Percentiles rank a stretch among this genome's conserved stretches.
Conservation (phyloP, 257 asterid species). For the Cynanchum wilfordii region DNA sequence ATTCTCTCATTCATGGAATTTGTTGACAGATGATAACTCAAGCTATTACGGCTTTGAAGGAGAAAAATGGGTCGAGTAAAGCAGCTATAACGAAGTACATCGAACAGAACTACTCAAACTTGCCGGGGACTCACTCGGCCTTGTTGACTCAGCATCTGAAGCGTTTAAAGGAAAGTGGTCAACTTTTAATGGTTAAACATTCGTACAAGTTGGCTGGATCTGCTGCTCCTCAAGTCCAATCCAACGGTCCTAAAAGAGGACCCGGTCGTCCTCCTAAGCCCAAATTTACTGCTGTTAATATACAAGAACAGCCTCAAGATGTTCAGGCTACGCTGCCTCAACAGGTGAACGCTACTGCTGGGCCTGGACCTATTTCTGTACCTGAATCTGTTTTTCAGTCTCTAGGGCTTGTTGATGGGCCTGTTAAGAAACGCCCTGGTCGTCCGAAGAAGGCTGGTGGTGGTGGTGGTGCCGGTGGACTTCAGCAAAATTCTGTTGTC, state of each 20-base stretch:
- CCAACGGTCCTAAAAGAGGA: constrained; percentile 34
- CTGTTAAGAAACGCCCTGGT: constrained; percentile 23
- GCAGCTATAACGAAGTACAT: constrained; percentile 59
- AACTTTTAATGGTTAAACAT: constrained; percentile 53
- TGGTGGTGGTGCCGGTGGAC: neutral
- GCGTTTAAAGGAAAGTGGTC: constrained; percentile 44
- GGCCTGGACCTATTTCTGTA: constrained; percentile 14
- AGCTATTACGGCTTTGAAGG: constrained; percentile 58
- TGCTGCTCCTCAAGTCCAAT: constrained; percentile 17
- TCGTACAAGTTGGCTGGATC: constrained; percentile 59
- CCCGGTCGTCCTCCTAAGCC: constrained; percentile 81
- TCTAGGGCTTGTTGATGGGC: constrained; percentile 41
- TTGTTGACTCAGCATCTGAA: constrained; percentile 53
- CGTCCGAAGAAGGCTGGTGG: neutral
- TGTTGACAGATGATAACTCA: constrained; percentile 57
- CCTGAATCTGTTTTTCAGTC: constrained; percentile 32
- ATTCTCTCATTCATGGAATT: neutral
- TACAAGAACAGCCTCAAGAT: neutral
- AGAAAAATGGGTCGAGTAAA: constrained; percentile 66
- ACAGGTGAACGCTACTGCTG: constrained; percentile 3
- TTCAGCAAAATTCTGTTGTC: neutral
- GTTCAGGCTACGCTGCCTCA: constrained; percentile 2
- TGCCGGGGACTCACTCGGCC: constrained; percentile 45
- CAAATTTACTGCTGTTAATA: neutral
- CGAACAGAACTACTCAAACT: constrained; percentile 37